Evolutionary conservation across 73 alveolate genomes (phyloP).

Genomic region (Uronychia binucleata): DNA sequence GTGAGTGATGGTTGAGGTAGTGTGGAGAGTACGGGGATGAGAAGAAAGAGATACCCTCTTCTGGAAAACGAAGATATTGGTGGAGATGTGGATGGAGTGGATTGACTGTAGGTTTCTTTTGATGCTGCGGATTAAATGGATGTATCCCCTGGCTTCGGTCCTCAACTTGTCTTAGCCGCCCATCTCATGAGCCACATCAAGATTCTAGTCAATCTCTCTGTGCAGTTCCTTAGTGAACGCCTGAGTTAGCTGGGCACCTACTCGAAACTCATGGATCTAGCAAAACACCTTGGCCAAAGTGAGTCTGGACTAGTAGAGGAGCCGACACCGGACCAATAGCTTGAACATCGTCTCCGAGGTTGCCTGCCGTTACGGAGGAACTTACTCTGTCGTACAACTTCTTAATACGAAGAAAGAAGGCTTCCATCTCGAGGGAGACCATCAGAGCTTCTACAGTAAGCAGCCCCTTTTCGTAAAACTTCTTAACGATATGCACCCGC

Average conservation of each 20-base stretch:
- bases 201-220: not conserved
- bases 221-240: not conserved
- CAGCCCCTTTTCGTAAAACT: not conserved
- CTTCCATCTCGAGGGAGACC: not conserved
- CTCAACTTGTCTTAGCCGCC: not conserved
- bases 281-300: not conserved
- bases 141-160: not conserved
- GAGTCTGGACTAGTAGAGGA: not conserved
- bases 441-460: not conserved
- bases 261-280: not conserved
- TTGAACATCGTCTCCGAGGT: not conserved
- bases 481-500: not conserved
- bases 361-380: not conserved
- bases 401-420: not conserved
- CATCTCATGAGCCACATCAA: not conserved
- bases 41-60: not conserved
- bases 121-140: not conserved
- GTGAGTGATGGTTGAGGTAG: slow-evolving; percentile 3
- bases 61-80: not conserved
- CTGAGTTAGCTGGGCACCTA: not conserved
- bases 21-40: not conserved
- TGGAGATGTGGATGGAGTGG: not conserved
- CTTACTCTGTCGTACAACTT: not conserved
- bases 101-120: not conserved
- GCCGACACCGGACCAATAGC: not conserved